Evolutionary conservation across 495 filamentous ascomycete genomes (phyloP), one percentile per base, ranked within the genome.

Genomic region (Lentithecium fluviatile): DNA sequence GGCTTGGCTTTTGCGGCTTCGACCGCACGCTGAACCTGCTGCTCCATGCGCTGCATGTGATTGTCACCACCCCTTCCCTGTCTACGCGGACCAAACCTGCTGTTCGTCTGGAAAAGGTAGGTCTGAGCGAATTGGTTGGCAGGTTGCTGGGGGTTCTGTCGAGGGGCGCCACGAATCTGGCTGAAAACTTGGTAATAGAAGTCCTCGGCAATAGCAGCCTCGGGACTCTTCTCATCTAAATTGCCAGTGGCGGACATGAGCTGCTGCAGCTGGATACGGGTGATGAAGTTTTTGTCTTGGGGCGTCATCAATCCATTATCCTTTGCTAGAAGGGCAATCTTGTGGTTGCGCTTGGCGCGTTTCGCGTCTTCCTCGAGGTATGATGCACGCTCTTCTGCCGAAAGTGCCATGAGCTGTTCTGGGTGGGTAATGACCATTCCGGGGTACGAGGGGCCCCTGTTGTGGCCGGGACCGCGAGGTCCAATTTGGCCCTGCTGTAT

Each of bases 261-360:
- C 68, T 97, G 95, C 71, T 97, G 95, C 38, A 99, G 80, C 70
- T 99, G 94, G 52, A 99, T 97, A 13, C 95, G 85, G 10, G 95
- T 97, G 58, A 99, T 94, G 71, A 97, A 99, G 69, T 97, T 99
- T 80, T 99, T 99, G 74, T 99, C 94, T 70, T 96, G 91, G 2
- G 95, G 95, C 19, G 95, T 97, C 94, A 99, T 99, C 55, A 99
- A 72, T 24, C 94, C 95, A 69, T 99, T 97, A 67, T 95, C 92
- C 67, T 86, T 89, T 7, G 95, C 95, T 23, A 99, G 77, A 23
- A 94, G 81, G 68, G 89, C 90, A 53, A 99, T 99, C 77, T 99
- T 99, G 78, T 97, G 93, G 70, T 97, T 97, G 29, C 94, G 85
- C 76, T 99, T 99, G 2, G 95, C 89, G 46, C 95, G 84, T 74